Evolutionary conservation across 257 asterid genomes (phyloP).

Genomic region (Coffea canephora): DNA sequence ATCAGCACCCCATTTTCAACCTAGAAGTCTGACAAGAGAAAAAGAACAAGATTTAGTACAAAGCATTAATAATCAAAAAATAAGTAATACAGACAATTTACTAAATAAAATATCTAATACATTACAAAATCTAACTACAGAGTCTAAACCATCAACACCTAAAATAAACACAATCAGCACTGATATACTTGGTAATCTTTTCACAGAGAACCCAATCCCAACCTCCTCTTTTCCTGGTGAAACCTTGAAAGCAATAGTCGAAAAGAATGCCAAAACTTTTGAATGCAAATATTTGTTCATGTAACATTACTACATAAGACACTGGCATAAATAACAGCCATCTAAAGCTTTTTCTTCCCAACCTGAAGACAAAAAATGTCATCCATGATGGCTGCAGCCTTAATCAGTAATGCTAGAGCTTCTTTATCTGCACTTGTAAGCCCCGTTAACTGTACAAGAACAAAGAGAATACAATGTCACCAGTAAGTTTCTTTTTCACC

Average conservation of each 20-base stretch:
- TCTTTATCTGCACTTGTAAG: constrained; percentile 71
- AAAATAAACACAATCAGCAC: no score
- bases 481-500: neutral
- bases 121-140: no score
- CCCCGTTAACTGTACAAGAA: constrained; percentile 58
- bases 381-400: constrained; percentile 82
- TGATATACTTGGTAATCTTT: neutral
- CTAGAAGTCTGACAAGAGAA: no score
- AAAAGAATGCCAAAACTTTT: neutral
- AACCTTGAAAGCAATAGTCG: neutral
- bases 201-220: neutral
- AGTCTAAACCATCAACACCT: no score
- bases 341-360: neutral
- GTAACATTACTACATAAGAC: neutral
- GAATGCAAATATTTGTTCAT: neutral
- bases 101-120: no score
- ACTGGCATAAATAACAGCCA: neutral
- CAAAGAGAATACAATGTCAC: neutral
- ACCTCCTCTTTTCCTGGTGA: neutral
- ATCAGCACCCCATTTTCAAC: no score
- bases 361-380: constrained; percentile 82
- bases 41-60: no score
- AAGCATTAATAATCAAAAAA: no score
- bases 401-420: constrained; percentile 54
- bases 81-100: no score